Evolutionary conservation across 306 rosid species (phyloP), one percentile per base, ranked within the genome.

Genomic region (Rosa chinensis): DNA sequence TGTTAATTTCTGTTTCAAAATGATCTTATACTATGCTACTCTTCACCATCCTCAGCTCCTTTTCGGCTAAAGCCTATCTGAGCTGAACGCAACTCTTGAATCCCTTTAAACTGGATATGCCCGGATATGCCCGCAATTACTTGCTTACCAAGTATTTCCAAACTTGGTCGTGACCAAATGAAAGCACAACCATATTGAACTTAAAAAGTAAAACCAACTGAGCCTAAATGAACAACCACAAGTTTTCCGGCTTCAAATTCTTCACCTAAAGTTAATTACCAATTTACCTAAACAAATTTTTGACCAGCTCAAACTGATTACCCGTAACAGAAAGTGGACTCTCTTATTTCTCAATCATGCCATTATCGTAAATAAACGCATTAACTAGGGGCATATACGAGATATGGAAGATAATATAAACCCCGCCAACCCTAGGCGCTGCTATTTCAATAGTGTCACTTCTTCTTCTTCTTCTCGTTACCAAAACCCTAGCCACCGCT

Each of bases 321-420:
- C 39, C 44, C 11, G 63, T 0, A 50, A 37, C 4, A n/a, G 12
- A 5, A 59, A 40, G 4, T 0, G 12, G 1, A 12, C 4, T 14
- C n/a, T 10, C 6, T 12, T 0, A 20, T 2, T 1, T 53, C 23
- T 21, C 6, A 44, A 39, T 17, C 43, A 25, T 37, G 84, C 49
- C 68, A 35, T 28, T 81, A 61, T 81, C 49, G 77, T 56, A 70
- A 81, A 76, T 76, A 81, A 76, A 59, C 6, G 2, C 14, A 40
- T 17, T 35, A 70, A 47, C 10, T 17, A 67, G 69, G 17, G 73
- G 56, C 20, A 17, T 16, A 69, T 3, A 44, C 25, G 8, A 43
- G 8, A 67, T 59, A 10, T 4, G 0, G 4, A 6, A 6, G 43
- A 35, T 37, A 11, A 77, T 64, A 56, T 28, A 25, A 16, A 28